phyloP scores from a whole-genome alignment of 352 stramenopile genomes.

The Globisporangium apiculatum region DNA sequence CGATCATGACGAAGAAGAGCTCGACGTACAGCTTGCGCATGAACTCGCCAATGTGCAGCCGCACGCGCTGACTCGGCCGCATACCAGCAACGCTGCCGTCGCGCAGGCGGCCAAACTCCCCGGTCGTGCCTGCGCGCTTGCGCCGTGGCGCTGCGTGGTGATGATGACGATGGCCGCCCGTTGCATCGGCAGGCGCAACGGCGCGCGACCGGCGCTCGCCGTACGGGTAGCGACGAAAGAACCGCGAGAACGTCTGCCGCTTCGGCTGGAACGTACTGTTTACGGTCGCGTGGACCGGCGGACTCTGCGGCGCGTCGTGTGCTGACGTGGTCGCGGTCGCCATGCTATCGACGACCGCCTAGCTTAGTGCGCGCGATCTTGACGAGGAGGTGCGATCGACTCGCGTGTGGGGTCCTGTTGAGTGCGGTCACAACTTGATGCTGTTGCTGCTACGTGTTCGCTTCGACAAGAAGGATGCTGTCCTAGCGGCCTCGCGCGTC shows the following conservation, averaged over 20 bases:
- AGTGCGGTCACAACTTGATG: too few relatives aligned
- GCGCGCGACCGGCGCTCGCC: constrained; percentile 49
- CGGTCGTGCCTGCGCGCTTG: constrained; percentile 23
- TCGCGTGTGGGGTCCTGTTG: too few relatives aligned
- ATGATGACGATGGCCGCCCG: constrained; percentile 7
- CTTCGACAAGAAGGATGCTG: too few relatives aligned
- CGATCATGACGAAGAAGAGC: constrained; percentile 86
- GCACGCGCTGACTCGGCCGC: constrained; percentile 32
- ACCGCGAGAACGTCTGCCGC: constrained; percentile 46
- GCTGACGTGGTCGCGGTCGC: background rate
- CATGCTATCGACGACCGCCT: background rate
- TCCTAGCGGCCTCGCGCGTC: too few relatives aligned
- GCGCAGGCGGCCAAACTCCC: constrained; percentile 25
- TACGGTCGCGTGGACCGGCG: constrained; percentile 14
- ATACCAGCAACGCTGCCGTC: constrained; percentile 26
- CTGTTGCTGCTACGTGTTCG: too few relatives aligned
- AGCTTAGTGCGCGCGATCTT: background rate
- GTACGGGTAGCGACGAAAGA: constrained; percentile 57
- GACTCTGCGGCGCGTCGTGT: constrained; percentile 9
- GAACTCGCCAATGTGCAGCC: constrained; percentile 61
- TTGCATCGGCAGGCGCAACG: constrained; percentile 44
- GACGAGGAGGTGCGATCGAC: too few relatives aligned
- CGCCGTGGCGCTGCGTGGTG: constrained; percentile 13
- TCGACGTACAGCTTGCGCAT: constrained; percentile 81
- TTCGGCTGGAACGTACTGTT: constrained; percentile 42